Base-by-base conservation (phyloP, 2,329 filamentous ascomycete species). In the Alternaria gaisen region DNA sequence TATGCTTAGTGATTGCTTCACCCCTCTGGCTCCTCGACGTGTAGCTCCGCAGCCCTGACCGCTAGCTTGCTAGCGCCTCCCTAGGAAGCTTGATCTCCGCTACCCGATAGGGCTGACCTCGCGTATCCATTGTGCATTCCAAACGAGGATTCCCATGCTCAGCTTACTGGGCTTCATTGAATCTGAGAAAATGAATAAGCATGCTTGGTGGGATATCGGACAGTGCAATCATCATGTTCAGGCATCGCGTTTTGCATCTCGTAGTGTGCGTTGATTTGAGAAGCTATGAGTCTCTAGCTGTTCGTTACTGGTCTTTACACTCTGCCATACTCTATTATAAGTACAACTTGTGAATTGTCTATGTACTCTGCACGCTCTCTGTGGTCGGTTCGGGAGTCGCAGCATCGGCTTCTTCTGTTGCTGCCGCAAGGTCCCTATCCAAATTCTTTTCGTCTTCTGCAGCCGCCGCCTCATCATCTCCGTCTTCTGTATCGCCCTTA, bases 401-500 rank as follows among this genome's bases (percentile, higher is more conserved):
- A 26, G 47, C 46, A n/a, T 46, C 54, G 28, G 38, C 53, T 26
- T 60, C 47, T 42, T 57, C 41, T 36, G 42, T 56, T 28, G 57
- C 57, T 51, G 61, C 54, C 30, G 52, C 53, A 36, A 60, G 40
- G 30, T 60, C 57, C 18, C 24, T 24, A 14, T 60, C 57, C 18
- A 48, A 43, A 26, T 44, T 26, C 24, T 56, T 26, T 24, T 56
- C 58, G 30, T 60, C 59, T 22, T 43, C 50, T 28, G n/a, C 58
- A 47, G 52, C 63, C 20, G 56, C 65, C 8, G 56, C 65, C 10
- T 57, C 66, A 16, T 65, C 59, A 12, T 64, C 63, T 20, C 63
- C 67, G 12, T 69, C 66, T 11, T 42, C 65, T 5, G 58, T 54
- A 3, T 66, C 67, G 12, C 63, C 67, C 58, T 83, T 92, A 69